phyloP scores from a whole-genome alignment of 2,329 filamentous ascomycete species.

The Paraconiothyrium sp. region DNA sequence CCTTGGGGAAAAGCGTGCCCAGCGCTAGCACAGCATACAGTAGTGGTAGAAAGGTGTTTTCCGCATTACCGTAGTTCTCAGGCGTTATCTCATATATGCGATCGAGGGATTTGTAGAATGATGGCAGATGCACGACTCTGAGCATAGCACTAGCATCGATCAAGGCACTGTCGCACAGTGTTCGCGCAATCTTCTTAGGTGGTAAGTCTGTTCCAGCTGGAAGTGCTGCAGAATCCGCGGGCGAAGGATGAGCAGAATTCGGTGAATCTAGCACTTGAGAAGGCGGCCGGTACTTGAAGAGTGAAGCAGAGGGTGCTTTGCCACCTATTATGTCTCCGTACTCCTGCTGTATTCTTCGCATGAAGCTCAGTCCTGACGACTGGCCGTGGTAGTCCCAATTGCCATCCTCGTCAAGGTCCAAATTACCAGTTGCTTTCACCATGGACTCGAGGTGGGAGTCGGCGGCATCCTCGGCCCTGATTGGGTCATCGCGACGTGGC shows the following conservation, averaged over 20 bases:
- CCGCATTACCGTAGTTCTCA: slow-evolving; percentile 56
- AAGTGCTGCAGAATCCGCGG: slow-evolving; percentile 57
- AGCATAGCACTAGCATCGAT: slow-evolving; percentile 71
- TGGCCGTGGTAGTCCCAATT: slow-evolving; percentile 96
- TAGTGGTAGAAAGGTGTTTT: slow-evolving; percentile 59
- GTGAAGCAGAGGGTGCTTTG: slow-evolving; percentile 6
- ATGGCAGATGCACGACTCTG: slow-evolving; percentile 81
- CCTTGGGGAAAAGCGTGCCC: slow-evolving; percentile 58
- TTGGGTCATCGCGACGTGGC: slow-evolving; percentile 28
- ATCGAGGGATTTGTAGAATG: slow-evolving; percentile 81
- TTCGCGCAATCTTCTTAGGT: slow-evolving; percentile 64
- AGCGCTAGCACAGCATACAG: slow-evolving; percentile 60
- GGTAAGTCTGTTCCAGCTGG: slow-evolving; percentile 70
- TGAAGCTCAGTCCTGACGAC: slow-evolving; percentile 90
- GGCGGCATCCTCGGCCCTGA: slow-evolving; percentile 45
- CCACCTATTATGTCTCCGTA: slow-evolving; percentile 79
- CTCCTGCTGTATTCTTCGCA: slow-evolving; percentile 86
- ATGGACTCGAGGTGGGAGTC: slow-evolving; percentile 86
- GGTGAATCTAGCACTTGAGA: slow-evolving; percentile 75
- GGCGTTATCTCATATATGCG: slow-evolving; percentile 75
- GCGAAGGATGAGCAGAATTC: slow-evolving; percentile 70
- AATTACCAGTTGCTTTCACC: slow-evolving; percentile 89
- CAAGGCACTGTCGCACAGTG: slow-evolving; percentile 67
- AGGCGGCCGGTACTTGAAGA: slow-evolving; percentile 62
- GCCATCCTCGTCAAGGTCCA: slow-evolving; percentile 90